Base-by-base conservation (phyloP, 208 protist species). In the Trichomonas gallinae region DNA sequence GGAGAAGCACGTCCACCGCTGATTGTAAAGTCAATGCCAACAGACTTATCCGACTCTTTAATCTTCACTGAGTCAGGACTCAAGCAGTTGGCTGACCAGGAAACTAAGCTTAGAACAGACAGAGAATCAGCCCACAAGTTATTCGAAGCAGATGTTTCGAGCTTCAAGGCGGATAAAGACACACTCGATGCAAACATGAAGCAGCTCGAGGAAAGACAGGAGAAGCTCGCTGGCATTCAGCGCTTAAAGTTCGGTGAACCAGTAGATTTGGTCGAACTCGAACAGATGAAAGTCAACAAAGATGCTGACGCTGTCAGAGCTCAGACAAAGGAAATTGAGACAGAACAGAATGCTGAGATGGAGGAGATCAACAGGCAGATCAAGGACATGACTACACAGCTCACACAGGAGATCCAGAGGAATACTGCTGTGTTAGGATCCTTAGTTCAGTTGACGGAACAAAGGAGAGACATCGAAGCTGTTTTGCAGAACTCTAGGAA, bases 151-250 rank as follows among this genome's bases (percentile, higher is more conserved):
- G 96, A 82, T 10, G 97, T 49, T 81, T 85, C 63, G 2, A 96
- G 40, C 9, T 83, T 45, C 81, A 96, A 58, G 34, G 31, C 36
- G 38, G 96, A 58, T 96, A 40, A 42, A 23, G 96, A 63, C 36
- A 72, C n/a, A 15, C 36, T 49, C 40, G 96, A 96, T 21, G 10
- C 23, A 0, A 44, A 34, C 44, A 46, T 36, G 31, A 51, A 96
- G 46, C 72, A 96, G 58, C 21, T 97, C 34, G 49, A 63, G 17
- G 87, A 87, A 63, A 46, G 96, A 72, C 96, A 72, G 21, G 96
- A 96, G 85, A 96, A 96, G 58, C 63, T 96, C 31, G 96, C 63
- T 26, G 97, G 97, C 8, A 96, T 97, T 48, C 97, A 97, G 63
- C 38, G 85, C 31, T 46, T 97, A 2, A 97, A 97, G 63, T 97